Evolutionary conservation across 192 early-diverging fungal genomes (phyloP), one percentile per base, ranked within the genome.

Genomic region (Dispira simplex): DNA sequence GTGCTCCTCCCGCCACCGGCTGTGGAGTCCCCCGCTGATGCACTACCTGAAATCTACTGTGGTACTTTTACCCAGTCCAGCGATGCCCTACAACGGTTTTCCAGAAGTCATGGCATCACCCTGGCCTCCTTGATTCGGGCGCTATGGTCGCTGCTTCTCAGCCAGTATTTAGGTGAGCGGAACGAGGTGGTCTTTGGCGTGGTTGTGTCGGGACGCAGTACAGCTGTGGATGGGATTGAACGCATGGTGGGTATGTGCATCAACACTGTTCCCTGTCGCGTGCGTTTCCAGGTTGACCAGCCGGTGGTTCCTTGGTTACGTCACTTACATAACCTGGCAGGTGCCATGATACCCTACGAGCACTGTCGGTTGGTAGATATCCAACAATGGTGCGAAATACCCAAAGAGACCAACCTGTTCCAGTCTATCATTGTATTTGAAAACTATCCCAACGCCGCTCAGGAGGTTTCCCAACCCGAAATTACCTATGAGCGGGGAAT

Each of bases 181-280:
- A 43, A 62, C 0, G 59, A 62, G n/a, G 59, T 62, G 18, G 46
- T 45, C 32, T 62, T 62, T 46, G 59, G 59, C 1, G 43, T 44
- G 14, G 44, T 62, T 5, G 44, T 46, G 14, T 62, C 59, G 9
- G 59, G 59, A 0, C 59, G 59, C 32, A 62, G 46, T 44, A 20
- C 46, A 3, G 9, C 59, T n/a, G 39, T 62, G 11, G 26, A 39
- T 3, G 59, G 59, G 8, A 62, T 62, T 25, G 59, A 62, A 14
- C 9, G 39, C 59, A 62, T 62, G 59, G 59, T 62, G 43, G 59
- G 59, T 0, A n/a, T 62, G 18, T 44, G 39, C 12, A 32, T 62
- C 44, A 62, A 62, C n/a, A 62, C 59, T 21, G 11, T 62, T 44
- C 59, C 59, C 13, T 46, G 44, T n/a, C 39, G 59, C 6, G 32